Evolutionary conservation across 2,329 filamentous ascomycete species (phyloP), one percentile per base, ranked within the genome.

Genomic region (Hypoxylon sp.): DNA sequence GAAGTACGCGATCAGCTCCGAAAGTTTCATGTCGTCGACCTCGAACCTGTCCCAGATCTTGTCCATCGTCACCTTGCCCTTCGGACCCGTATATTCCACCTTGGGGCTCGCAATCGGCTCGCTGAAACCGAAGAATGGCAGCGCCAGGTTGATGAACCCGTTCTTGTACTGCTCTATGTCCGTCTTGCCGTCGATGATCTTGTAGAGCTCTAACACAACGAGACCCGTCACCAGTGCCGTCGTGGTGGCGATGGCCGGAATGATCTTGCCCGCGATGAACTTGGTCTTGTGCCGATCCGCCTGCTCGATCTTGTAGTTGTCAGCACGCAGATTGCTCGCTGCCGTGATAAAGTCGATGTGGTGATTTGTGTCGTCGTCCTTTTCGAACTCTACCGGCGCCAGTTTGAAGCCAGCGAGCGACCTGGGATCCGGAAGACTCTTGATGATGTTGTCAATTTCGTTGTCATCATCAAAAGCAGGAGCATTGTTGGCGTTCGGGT

Each of bases 81-180:
- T 78, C 48, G 88, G 88, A 18, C 92, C 90, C 72, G 87, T 80
- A 78, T 98, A 99, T 69, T 86, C 91, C 64, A 94, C 91, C 83
- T 97, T 98, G 24, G 93, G 92, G 67, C 92, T 97, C 4, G 88
- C 88, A 68, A 99, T 96, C 2, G 95, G 95, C 78, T 99, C 95
- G 71, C 92, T 96, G 84, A 99, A 99, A 33, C 94, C 94, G 68
- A 99, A 97, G 84, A 99, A 98, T 0, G 95, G 95, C 63, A 99
- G 80, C 1, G 95, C 95, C 66, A 99, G 79, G 78, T 99, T 99
- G 78, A 98, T 83, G 76, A 99, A 99, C 13, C 95, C 95, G 73
- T 99, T 99, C 85, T 98, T 98, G 87, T 96, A 99, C 77, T 98
- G 91, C 78, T 98, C 95, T 64, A 97, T 89, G 68, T 98, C 92